phyloP scores from a whole-genome alignment of 352 stramenopile species.

The Nothophytophthora sp. region DNA sequence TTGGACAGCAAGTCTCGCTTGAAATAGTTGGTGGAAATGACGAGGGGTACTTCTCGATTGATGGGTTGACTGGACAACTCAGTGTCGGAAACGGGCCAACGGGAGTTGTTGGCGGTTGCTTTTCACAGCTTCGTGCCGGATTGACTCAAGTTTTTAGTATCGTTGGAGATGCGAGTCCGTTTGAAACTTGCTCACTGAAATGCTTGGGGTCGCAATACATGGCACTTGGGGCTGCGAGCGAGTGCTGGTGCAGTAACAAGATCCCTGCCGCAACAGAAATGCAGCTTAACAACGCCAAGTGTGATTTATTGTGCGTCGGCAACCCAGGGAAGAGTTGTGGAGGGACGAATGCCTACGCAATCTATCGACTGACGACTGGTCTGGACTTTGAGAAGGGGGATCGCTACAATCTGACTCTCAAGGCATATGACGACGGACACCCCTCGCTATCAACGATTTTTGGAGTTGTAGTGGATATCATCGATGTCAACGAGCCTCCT shows the following conservation, averaged over 20 bases:
- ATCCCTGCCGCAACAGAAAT: conserved; percentile 5
- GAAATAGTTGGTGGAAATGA: conserved; percentile 17
- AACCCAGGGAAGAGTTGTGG: conserved; percentile 18
- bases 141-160: background rate
- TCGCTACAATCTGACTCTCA: conserved; percentile 10
- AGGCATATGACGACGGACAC: conserved; percentile 14
- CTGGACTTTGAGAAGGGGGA: conserved; percentile 25
- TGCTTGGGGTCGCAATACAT: conserved; percentile 26
- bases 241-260: conserved; percentile 26
- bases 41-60: conserved; percentile 12
- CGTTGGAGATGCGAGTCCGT: conserved; percentile 1
- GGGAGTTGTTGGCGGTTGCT: conserved; percentile 14
- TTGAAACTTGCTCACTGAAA: conserved; percentile 11
- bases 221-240: conserved; percentile 11
- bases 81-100: conserved; percentile 5
- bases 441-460: conserved; percentile 11
- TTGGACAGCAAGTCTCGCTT: conserved; percentile 18
- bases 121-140: conserved; percentile 12
- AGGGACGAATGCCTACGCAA: conserved; percentile 14
- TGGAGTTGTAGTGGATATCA: conserved; percentile 13
- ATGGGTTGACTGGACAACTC: conserved; percentile 19
- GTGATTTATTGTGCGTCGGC: conserved; percentile 14
- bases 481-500: conserved; percentile 23
- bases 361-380: conserved; percentile 22
- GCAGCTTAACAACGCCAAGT: conserved; percentile 3